A percentile compares a stretch with the other conserved stretches of the same genome.
Conservation (phyloP, 2,329 filamentous ascomycete species). For the Pyrenochaeta sp. region DNA sequence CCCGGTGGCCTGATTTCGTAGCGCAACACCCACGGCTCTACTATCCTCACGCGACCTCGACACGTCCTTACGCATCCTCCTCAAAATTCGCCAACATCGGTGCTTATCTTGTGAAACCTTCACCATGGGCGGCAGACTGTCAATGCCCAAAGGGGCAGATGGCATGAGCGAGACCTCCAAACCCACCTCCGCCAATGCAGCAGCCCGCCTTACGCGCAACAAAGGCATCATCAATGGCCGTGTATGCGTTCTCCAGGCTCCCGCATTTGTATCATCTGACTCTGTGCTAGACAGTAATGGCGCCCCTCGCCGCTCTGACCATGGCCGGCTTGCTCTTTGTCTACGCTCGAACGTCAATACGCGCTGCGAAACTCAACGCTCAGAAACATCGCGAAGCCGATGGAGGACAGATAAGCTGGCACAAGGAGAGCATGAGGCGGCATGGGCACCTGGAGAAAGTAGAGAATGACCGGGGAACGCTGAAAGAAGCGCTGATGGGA, state of each 20-base stretch:
- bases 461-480: conserved; percentile 47
- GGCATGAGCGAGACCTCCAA: conserved; percentile 54
- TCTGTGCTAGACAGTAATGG: conserved; percentile 59
- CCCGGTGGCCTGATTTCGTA: neutral
- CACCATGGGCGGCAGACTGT: conserved; percentile 58
- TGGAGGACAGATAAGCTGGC: conserved; percentile 63
- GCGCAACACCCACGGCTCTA: neutral
- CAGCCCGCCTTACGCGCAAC: conserved; percentile 39
- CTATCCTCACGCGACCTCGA: neutral
- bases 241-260: conserved; percentile 21
- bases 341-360: conserved; percentile 71
- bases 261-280: conserved; percentile 6
- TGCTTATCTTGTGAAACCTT: neutral
- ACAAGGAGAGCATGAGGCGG: conserved; percentile 62
- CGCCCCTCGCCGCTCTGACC: conserved; percentile 68
- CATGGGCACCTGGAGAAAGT: conserved; percentile 60
- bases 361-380: conserved; percentile 71
- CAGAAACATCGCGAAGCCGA: conserved; percentile 66
- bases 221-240: conserved; percentile 49
- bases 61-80: neutral
- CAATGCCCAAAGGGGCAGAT: conserved; percentile 54
- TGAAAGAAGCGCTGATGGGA: conserved; percentile 45
- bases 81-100: neutral
- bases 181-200: conserved; percentile 42
- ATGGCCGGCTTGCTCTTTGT: conserved; percentile 68